Conservation (phyloP, 176 grass and related monocot genomes). For the Cenchrus purpureus region DNA sequence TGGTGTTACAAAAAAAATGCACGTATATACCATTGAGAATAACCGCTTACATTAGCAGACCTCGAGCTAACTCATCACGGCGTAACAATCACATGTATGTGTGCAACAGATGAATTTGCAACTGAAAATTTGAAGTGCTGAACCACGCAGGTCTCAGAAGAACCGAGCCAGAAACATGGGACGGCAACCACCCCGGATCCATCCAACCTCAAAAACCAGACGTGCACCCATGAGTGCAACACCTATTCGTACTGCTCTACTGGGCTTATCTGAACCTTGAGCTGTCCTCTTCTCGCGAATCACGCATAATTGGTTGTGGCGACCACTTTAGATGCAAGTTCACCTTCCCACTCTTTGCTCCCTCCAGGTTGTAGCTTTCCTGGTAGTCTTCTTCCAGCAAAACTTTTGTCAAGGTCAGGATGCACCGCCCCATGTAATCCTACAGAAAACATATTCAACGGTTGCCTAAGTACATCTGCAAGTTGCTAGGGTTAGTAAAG, state of each 20-base stretch:
- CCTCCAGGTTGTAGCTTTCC: slow-evolving; percentile 76
- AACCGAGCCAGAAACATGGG: slow-evolving; percentile 16
- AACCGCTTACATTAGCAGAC: too few species aligned
- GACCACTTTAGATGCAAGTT: slow-evolving; percentile 95
- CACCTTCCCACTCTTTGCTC: slow-evolving; percentile 76
- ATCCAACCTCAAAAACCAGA: not conserved
- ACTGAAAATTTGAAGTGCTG: slow-evolving; percentile 30
- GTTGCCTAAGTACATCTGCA: not conserved
- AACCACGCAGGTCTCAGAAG: not conserved
- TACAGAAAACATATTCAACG: slow-evolving; percentile 40
- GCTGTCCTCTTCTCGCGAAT: slow-evolving; percentile 29
- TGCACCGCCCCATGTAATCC: slow-evolving; percentile 88
- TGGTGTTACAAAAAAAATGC: slow-evolving; percentile 2
- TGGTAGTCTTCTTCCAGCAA: slow-evolving; percentile 81
- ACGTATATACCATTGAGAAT: not conserved
- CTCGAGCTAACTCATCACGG: slow-evolving; percentile 12
- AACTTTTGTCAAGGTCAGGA: slow-evolving; percentile 86
- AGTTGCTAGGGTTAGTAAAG: not conserved
- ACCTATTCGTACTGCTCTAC: not conserved
- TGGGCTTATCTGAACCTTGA: slow-evolving; percentile 34
- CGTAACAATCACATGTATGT: not conserved
- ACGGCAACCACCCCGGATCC: not conserved
- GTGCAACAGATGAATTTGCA: slow-evolving; percentile 32
- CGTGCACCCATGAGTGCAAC: not conserved
- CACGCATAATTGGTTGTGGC: slow-evolving; percentile 66